Percentiles rank a stretch among this genome's conserved stretches.
These are phyloP conservation scores for Arabidopsis hybrid DNA, from an alignment of 441 rosid genomes.

Conservation along the genomic window DNA sequence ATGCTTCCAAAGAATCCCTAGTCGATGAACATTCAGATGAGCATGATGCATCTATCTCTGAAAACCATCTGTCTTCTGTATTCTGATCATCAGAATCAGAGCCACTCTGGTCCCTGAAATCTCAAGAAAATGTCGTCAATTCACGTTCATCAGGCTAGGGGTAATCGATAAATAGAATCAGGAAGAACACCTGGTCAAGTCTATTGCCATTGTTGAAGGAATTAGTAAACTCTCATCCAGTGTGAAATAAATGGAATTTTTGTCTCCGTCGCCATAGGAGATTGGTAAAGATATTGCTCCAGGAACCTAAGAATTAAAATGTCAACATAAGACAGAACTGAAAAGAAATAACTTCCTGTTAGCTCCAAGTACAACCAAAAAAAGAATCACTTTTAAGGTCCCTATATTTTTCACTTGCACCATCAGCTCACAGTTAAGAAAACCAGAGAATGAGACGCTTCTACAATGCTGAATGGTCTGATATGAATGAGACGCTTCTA, in stretches of 20 bases:
- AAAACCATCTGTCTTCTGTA: slow-evolving; percentile 52
- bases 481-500: slow-evolving; percentile 18
- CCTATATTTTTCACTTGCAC: slow-evolving; percentile 11
- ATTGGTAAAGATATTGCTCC: slow-evolving; percentile 46
- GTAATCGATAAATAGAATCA: slow-evolving; percentile 20
- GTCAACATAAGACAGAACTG: slow-evolving; percentile 19
- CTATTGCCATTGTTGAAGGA: slow-evolving; percentile 46
- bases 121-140: slow-evolving; percentile 40
- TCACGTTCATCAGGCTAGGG: slow-evolving; percentile 17
- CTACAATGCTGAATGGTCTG: slow-evolving; percentile 10
- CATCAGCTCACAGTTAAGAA: slow-evolving; percentile 6
- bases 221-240: slow-evolving; percentile 47
- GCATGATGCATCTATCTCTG: slow-evolving; percentile 56
- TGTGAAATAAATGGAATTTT: slow-evolving; percentile 45
- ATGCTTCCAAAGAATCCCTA: slow-evolving; percentile 64
- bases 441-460: slow-evolving; percentile 14
- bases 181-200: slow-evolving; percentile 51
- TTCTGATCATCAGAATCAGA: slow-evolving; percentile 54
- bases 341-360: background rate
- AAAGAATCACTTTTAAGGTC: slow-evolving; percentile 5
- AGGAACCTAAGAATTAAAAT: slow-evolving; percentile 54
- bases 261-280: slow-evolving; percentile 46
- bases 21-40: slow-evolving; percentile 72
- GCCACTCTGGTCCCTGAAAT: slow-evolving; percentile 62
- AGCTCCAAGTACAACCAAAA: background rate